phyloP scores from a whole-genome alignment of 352 stramenopile genomes.

The Globisporangium rhizosaccharum region DNA sequence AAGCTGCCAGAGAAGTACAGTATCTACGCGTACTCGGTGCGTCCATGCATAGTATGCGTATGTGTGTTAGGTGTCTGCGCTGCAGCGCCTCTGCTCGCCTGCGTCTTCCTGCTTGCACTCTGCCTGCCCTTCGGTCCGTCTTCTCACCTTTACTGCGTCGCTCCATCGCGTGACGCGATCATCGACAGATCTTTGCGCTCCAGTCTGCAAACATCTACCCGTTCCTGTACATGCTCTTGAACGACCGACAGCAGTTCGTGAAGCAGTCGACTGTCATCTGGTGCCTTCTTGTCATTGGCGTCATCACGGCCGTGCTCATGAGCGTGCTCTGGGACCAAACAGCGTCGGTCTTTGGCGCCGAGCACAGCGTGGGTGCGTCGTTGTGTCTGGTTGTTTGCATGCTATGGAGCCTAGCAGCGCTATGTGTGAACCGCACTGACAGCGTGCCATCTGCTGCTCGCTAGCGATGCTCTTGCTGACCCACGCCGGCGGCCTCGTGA shows the following conservation, averaged over 20 bases:
- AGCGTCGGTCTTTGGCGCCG: slow-evolving; percentile 31
- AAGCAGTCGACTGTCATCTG: slow-evolving; percentile 44
- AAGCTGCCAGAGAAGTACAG: slow-evolving; percentile 55
- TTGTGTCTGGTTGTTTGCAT: neutral
- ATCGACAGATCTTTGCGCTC: slow-evolving; percentile 49
- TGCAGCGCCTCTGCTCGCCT: neutral
- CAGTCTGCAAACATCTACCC: slow-evolving; percentile 70
- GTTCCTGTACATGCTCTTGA: slow-evolving; percentile 64
- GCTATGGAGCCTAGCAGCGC: neutral
- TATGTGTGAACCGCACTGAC: too few relatives aligned
- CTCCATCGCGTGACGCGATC: too few relatives aligned
- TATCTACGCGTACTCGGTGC: slow-evolving; percentile 66
- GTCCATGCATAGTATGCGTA: neutral
- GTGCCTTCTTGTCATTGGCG: slow-evolving; percentile 40
- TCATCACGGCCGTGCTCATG: slow-evolving; percentile 50
- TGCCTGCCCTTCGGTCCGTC: too few relatives aligned
- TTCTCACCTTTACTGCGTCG: too few relatives aligned
- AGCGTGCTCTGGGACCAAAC: slow-evolving; percentile 51
- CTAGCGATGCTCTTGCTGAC: slow-evolving; percentile 57
- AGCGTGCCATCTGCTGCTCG: neutral
- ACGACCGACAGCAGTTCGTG: slow-evolving; percentile 34
- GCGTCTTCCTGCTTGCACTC: too few relatives aligned
- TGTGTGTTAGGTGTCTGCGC: neutral
- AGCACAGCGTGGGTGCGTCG: slow-evolving; percentile 43
- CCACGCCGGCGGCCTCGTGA: slow-evolving; percentile 61